Base-by-base conservation (phyloP, 2,329 filamentous ascomycete species). In the Colletotrichum lupini region DNA sequence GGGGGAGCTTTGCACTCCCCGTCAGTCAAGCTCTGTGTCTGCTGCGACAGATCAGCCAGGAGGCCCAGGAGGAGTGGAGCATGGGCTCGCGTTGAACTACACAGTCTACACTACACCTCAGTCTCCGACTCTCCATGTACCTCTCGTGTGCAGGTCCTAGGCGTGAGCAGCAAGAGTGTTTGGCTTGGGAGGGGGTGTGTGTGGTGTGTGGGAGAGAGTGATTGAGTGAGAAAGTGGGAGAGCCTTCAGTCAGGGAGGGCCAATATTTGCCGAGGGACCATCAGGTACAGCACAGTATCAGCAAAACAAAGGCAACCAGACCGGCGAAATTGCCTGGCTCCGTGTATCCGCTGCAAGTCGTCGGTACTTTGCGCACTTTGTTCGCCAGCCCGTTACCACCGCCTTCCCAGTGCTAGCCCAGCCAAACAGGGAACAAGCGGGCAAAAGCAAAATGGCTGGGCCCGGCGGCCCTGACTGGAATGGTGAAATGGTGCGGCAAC, bases 1-100 rank as follows among this genome's bases (percentile, higher is more conserved):
- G 72, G 76, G 80, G 80, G 80, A 77, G 79, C 75, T 76, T 68
- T 68, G 59, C 74, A 81, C 80, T 82, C 80, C 78, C 77, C 76
- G 76, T 77, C 71, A 71, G 67, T 73, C 61, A 30, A 66, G 71
- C 60, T 66, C 71, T 61, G 60, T 56, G 59, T 52, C 49, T 73
- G 55, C 28, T 53, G 67, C 60, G 32, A 67, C 49, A 60, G 71
- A 73, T 73, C 71, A 73, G 71, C 71, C 67, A 70, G 71, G 59
- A 69, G 42, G 46, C 42, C 68, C 68, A 65, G 62, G 63, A 72
- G 26, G 67, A 71, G 71, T 73, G 71, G 71, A 71, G 71, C 71
- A n/a, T 71, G 46, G 58, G 58, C 67, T 65, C 67, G 71, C 67
- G 67, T 59, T 71, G 67, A 35, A 59, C 61, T 65, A 73, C 67